Conservation (phyloP, 768 basidiomycete genomes). For the Kwoniella dendrophila region DNA sequence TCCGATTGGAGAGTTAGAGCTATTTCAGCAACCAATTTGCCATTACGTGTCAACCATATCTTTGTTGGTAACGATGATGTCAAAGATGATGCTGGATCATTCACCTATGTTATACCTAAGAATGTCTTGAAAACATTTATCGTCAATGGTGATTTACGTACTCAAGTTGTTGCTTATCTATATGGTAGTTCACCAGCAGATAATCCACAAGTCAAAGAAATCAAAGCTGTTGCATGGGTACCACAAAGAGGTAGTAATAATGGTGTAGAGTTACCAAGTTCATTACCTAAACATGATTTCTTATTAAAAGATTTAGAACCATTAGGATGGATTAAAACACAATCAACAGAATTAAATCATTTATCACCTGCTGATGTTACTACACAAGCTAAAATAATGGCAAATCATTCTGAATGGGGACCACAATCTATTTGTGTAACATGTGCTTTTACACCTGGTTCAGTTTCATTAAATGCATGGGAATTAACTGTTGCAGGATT, state of each 20-base stretch:
- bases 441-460: constrained; percentile 95
- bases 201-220: constrained; percentile 97
- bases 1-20: constrained; percentile 99
- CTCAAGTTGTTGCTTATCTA: constrained; percentile 90
- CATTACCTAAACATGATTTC: constrained; percentile 92
- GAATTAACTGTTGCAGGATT: constrained; percentile 87
- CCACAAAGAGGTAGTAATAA: constrained; percentile 97
- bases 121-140: constrained; percentile 94
- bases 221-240: constrained; percentile 94
- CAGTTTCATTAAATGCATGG: constrained; percentile 92
- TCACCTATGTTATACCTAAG: constrained; percentile 95
- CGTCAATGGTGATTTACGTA: constrained; percentile 86
- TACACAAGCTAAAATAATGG: constrained; percentile 95
- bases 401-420: constrained; percentile 91
- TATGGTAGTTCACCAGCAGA: constrained; percentile 92
- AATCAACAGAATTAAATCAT: constrained; percentile 81
- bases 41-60: constrained; percentile 95
- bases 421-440: constrained; percentile 91
- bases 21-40: constrained; percentile 93
- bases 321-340: constrained; percentile 95
- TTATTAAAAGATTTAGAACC: constrained; percentile 93
- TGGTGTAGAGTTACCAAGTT: constrained; percentile 82
- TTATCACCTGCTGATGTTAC: constrained; percentile 90
- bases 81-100: constrained; percentile 92
- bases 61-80: constrained; percentile 99